These are phyloP conservation scores for Diaporthe sp. DNA, from an alignment of 2,329 filamentous ascomycete genomes.

Conservation along the genomic window DNA sequence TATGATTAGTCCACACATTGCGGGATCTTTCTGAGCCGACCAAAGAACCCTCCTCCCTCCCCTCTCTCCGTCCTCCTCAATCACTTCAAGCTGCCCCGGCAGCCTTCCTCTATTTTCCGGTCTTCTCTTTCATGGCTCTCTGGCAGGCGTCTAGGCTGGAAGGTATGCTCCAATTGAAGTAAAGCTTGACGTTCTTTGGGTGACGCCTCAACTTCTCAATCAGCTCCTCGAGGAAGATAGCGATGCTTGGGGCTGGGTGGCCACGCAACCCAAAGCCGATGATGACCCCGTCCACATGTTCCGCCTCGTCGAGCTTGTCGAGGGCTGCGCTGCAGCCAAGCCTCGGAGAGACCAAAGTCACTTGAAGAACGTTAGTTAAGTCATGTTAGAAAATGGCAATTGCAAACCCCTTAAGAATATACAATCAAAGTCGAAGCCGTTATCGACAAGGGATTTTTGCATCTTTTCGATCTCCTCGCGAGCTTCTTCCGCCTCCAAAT, in stretches of 20 bases:
- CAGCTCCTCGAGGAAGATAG: neutral
- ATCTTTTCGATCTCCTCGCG: neutral
- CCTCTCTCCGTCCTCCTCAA: too few species aligned
- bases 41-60: too few species aligned
- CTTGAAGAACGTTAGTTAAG: neutral
- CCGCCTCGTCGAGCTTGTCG: neutral
- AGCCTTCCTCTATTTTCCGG: neutral
- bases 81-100: neutral
- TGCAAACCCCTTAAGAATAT: too few species aligned
- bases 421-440: conserved; percentile 13
- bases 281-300: neutral
- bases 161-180: conserved; percentile 2
- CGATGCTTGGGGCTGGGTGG: conserved; percentile 11
- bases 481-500: neutral
- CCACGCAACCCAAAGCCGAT: conserved; percentile 1
- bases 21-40: neutral
- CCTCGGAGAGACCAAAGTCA: neutral
- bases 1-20: too few species aligned
- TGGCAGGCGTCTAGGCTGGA: conserved; percentile 13
- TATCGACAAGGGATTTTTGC: neutral
- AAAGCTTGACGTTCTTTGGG: conserved; percentile 5
- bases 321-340: neutral
- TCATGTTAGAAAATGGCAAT: neutral
- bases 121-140: conserved; percentile 2
- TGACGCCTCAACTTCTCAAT: neutral